Base-by-base conservation (phyloP, 1,284 basidiomycete genomes). In the Amylostereum areolatum region DNA sequence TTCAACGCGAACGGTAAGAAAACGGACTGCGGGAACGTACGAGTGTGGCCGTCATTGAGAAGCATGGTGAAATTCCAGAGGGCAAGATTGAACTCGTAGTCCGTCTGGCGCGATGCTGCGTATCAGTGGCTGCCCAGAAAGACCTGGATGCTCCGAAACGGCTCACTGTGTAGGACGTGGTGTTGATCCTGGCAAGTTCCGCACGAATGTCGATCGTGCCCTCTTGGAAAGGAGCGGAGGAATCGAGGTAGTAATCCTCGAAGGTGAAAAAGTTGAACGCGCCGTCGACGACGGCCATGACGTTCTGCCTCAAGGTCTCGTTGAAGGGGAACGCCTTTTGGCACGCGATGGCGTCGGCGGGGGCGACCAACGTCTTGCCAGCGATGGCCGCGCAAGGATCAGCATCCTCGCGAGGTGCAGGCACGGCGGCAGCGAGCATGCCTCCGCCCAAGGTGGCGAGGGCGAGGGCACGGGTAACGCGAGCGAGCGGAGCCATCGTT, bases 221-320 rank as follows among this genome's bases (percentile, higher is more conserved):
- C 55, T 80, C 78, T 61, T 82, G 74, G 62, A 82, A 83, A 3
- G 80, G 80, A 29, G 76, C 66, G 2, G 78, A 80, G 3, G 80
- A 80, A 27, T 77, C 65, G 50, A 80, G 60, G 58, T 83, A 82
- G 55, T 71, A 83, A 44, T 80, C 73, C 59, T 83, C 81, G 56
- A 82, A 83, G 0, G 81, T 82, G 63, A 69, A 83, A 57, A 85
- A 83, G 61, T 83, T 74, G 52, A 82, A 78, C 33, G 82, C 79
- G 25, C 30, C n/a, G 18, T 71, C 71, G 48, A 81, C 66, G 52
- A 70, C 74, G n/a, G 65, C 69, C 48, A 81, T 58, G 35, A 82
- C 75, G 61, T 83, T 83, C 60, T 81, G 73, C 33, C 76, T 71
- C 24, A 83, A 64, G 5, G 79, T 82, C 61, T 81, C 78, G 59